Evolutionary conservation across 2,329 filamentous ascomycete species (phyloP), one percentile per base, ranked within the genome.

Genomic region (Ophiostoma triangulosporum): DNA sequence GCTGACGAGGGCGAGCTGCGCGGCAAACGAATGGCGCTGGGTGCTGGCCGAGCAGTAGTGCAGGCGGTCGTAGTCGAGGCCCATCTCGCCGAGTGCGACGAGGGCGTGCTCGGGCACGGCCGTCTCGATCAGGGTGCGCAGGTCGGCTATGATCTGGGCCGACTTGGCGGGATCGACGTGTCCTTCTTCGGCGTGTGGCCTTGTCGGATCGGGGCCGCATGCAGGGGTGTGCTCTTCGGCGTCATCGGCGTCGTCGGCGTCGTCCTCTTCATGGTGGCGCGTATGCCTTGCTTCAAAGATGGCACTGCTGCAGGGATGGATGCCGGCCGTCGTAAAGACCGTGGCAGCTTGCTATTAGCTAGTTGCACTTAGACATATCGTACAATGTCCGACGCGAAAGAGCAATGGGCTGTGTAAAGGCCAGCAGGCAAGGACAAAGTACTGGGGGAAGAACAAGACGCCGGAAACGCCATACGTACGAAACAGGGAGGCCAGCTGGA

Each of bases 1-100:
- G 6, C 85, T 78, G 0, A 87, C 89, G 3, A 97, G 73, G 54
- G 84, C 78, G 4, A 97, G 77, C 66, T 98, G 93, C 6, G 78
- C 77, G 40, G 83, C 80, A 65, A 98, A 98, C 56, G 88, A 89
- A 63, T 88, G 84, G 29, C 90, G 73, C 67, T 98, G 93, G 15
- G 84, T 78, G 24, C 83, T 81, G 62, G 83, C 86, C 36, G 83
- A 80, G 63, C 86, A 89, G 62, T 90, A 83, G 62, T 88, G 86
- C 33, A 98, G 72, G 2, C 93, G 81, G 69, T 98, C 93, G 65
- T 97, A 98, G 69, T 98, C 93, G 4, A 98, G 83, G 2, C 93
- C 93, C 57, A 98, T 88, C 68, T 98, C 93, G 49, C 93, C 93
- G 65, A 96, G 89, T 6, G 93, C 91, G 1, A 88, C 83, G 38